Evolutionary conservation across 176 grass and related monocot genomes (phyloP), one percentile per base, ranked within the genome.

Genomic region (Tillandsia leiboldiana): DNA sequence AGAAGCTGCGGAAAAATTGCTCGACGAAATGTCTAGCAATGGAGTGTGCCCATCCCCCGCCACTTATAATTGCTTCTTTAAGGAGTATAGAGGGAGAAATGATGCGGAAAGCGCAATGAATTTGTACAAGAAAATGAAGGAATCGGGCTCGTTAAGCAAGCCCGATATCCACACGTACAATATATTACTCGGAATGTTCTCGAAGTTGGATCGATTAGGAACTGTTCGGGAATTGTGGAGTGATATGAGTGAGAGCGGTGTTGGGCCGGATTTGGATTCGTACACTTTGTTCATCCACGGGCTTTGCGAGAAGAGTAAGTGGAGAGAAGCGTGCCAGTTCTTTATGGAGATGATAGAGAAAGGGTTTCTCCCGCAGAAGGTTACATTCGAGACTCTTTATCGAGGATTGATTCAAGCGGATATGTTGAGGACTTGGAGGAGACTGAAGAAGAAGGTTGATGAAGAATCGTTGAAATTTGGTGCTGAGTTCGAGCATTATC

Each of bases 301-400:
- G 13, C 73, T 87, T 15, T 97, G 94, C 66, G 79, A 72, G 8
- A 87, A 81, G 29, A 24, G 81, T 51, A 97, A 92, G 70, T 97
- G 94, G 94, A 92, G 58, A 63, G 81, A 90, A 64, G 94, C 94
- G 12, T 97, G 94, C 26, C 79, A 92, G n/a, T 90, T 92, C 70
- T 92, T 97, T 72, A 97, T 97, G 89, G 86, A 97, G 76, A 97
- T 92, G 94, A 97, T 97, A 77, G 89, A 92, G 81, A 97, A 77
- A 71, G 94, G 89, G 52, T 92, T 90, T 83, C 89, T 97, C 85
- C 94, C 86, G 20, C 86, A 90, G 29, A 90, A 92, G 79, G 70
- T 90, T 28, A 97, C 86, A 24, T 97, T 97, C 71, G 89, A 92
- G 62, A 92, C 67, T 17, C 75, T 97, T 22, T 97, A 97, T 70